phyloP scores from a whole-genome alignment of 1,284 basidiomycete genomes.

The Ceratobasidium sp. region DNA sequence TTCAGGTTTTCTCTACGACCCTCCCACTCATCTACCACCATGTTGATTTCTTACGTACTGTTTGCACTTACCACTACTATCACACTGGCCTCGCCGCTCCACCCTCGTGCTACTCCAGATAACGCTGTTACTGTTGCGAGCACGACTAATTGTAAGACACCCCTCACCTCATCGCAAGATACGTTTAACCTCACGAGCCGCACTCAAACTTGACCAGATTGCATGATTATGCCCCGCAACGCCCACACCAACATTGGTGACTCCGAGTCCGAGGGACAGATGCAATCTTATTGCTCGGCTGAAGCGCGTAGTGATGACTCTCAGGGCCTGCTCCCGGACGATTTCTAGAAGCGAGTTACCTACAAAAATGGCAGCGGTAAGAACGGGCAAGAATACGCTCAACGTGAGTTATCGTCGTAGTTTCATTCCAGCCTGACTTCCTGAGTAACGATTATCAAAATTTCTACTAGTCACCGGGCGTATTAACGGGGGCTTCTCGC shows the following conservation, averaged over 20 bases:
- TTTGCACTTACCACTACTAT: constrained; percentile 5
- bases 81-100: constrained; percentile 18
- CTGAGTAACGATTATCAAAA: background rate
- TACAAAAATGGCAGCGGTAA: constrained; percentile 43
- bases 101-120: constrained; percentile 28
- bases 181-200: background rate
- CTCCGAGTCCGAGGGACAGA: constrained; percentile 47
- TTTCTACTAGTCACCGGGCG: constrained; percentile 45
- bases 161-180: background rate
- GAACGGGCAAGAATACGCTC: constrained; percentile 40
- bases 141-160: constrained; percentile 8
- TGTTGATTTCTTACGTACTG: constrained; percentile 15
- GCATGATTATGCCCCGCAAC: constrained; percentile 45
- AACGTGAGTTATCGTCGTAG: constrained; percentile 31
- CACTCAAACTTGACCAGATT: background rate
- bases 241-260: constrained; percentile 48
- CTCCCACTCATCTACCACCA: background rate
- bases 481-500: constrained; percentile 40
- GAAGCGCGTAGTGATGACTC: constrained; percentile 26
- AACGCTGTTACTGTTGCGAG: constrained; percentile 17
- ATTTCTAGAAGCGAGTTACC: constrained; percentile 49
- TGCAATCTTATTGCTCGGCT: constrained; percentile 50
- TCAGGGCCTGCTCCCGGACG: constrained; percentile 46
- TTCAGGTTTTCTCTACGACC: background rate
- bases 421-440: background rate